These are phyloP conservation scores for Cladophialophora immunda DNA, from an alignment of 2,329 filamentous ascomycete genomes.

Conservation along the genomic window DNA sequence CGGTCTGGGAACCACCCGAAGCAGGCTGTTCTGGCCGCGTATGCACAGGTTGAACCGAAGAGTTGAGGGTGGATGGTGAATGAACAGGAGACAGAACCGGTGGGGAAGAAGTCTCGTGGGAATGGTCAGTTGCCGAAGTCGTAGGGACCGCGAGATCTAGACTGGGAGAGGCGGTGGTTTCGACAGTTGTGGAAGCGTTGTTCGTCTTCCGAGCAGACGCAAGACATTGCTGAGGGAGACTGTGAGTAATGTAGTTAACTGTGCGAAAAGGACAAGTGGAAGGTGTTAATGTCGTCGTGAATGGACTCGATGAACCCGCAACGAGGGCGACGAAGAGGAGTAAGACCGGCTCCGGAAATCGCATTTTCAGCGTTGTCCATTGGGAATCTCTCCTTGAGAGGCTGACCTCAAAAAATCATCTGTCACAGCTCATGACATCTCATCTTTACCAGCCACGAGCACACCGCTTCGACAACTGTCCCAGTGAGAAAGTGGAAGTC, in stretches of 20 bases:
- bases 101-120: background rate
- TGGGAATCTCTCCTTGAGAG: background rate
- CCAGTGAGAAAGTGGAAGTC: background rate
- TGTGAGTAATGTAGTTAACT: constrained; percentile 84
- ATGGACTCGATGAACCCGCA: constrained; percentile 12
- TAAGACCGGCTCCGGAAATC: constrained; percentile 12
- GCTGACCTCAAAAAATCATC: background rate
- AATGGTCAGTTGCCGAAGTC: constrained; percentile 7
- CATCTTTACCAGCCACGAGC: background rate
- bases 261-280: constrained; percentile 64
- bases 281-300: constrained; percentile 18
- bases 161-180: constrained; percentile 10
- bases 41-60: background rate
- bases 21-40: background rate
- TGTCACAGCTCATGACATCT: background rate
- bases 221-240: constrained; percentile 77
- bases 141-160: constrained; percentile 10
- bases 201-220: constrained; percentile 55
- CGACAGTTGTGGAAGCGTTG: constrained; percentile 30
- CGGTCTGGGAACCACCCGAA: constrained; percentile 3
- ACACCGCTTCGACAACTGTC: constrained; percentile 3
- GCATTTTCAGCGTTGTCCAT: constrained; percentile 20
- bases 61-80: background rate
- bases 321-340: constrained; percentile 18
- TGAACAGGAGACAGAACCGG: background rate